A percentile compares a stretch with the other conserved stretches of the same genome.
These are phyloP conservation scores for Serendipita sp. DNA, from an alignment of 768 basidiomycete genomes.

Conservation along the genomic window DNA sequence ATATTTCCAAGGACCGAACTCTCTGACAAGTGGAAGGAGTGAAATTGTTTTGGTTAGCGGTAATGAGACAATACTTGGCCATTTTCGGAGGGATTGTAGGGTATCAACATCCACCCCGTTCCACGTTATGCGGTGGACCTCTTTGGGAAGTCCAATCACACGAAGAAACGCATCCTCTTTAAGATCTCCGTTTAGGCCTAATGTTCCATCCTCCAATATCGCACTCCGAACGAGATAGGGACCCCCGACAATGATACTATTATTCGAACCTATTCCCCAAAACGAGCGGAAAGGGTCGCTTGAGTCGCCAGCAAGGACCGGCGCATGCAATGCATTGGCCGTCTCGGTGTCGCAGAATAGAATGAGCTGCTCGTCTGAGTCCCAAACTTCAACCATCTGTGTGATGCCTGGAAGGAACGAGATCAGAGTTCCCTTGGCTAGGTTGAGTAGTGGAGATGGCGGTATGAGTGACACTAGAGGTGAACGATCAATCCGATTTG, in stretches of 20 bases:
- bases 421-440: constrained; percentile 26
- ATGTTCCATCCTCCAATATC: constrained; percentile 18
- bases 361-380: constrained; percentile 49
- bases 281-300: constrained; percentile 30
- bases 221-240: constrained; percentile 33
- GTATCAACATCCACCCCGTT: constrained; percentile 35
- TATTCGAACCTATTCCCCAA: constrained; percentile 61
- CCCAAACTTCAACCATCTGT: constrained; percentile 47
- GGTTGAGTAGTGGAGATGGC: not conserved
- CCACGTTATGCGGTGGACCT: constrained; percentile 44
- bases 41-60: constrained; percentile 14
- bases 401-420: constrained; percentile 38
- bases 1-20: constrained; percentile 54
- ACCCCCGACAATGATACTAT: constrained; percentile 37
- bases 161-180: constrained; percentile 40
- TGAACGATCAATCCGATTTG: not conserved
- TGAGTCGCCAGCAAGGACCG: constrained; percentile 32
- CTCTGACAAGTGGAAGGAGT: constrained; percentile 27
- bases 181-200: constrained; percentile 55
- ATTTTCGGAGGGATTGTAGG: constrained; percentile 23
- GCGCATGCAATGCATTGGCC: constrained; percentile 62
- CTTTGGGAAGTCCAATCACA: constrained; percentile 40
- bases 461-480: not conserved
- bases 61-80: not conserved
- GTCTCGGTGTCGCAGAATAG: constrained; percentile 51